phyloP scores from a whole-genome alignment of 176 grass and related monocot genomes.

The Oryza officinalis region DNA sequence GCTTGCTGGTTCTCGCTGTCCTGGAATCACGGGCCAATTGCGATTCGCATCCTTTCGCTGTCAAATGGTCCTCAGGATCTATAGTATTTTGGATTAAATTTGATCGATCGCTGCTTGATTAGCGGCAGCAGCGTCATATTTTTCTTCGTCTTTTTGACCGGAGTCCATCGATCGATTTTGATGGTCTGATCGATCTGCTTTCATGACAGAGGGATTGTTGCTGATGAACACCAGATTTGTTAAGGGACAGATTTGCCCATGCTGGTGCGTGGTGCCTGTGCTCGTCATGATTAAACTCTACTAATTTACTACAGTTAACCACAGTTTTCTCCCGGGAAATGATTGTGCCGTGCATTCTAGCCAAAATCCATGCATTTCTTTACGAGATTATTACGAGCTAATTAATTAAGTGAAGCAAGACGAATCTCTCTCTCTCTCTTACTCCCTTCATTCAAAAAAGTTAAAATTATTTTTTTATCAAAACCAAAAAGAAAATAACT shows the following conservation, averaged over 20 bases:
- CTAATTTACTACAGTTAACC: no score
- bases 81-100: background rate
- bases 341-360: background rate
- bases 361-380: background rate
- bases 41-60: background rate
- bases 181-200: background rate
- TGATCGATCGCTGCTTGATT: background rate
- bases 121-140: background rate
- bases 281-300: background rate
- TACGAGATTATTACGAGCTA: no score
- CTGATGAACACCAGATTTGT: background rate
- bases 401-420: no score
- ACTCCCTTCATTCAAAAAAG: no score
- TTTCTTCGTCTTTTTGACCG: background rate
- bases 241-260: background rate
- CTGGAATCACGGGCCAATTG: constrained; percentile 18
- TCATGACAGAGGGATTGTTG: background rate
- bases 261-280: background rate
- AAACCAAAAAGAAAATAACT: no score
- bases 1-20: background rate
- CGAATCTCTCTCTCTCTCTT: no score
- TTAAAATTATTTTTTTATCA: no score
- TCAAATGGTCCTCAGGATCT: background rate
- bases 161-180: background rate
- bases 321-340: background rate